Conservation (phyloP, 2,329 filamentous ascomycete species). For the Phialocephala subalpina region DNA sequence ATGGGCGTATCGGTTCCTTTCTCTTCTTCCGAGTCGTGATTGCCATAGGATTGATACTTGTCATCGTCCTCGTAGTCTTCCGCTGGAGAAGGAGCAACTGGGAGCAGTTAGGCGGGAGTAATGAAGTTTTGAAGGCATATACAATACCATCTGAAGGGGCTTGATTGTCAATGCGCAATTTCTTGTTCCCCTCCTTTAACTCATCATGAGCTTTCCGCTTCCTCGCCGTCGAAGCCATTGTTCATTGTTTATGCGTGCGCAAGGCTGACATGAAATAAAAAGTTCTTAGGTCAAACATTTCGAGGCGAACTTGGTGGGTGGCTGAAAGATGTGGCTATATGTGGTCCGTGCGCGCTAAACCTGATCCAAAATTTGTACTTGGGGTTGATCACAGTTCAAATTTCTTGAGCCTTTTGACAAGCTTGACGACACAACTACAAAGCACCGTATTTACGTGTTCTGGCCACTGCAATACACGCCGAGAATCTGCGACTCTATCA, state of each 20-base stretch:
- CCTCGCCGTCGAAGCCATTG: slow-evolving; percentile 36
- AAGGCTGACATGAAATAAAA: background rate
- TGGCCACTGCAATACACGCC: background rate
- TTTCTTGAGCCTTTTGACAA: slow-evolving; percentile 2
- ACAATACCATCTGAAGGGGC: slow-evolving; percentile 26
- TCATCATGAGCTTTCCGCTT: slow-evolving; percentile 35
- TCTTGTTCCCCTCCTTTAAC: slow-evolving; percentile 34
- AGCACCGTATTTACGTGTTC: background rate
- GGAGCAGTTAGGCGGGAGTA: background rate
- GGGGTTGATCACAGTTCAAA: slow-evolving; percentile 5
- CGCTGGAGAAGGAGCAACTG: slow-evolving; percentile 11
- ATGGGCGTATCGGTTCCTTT: slow-evolving; percentile 52
- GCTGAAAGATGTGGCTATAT: background rate
- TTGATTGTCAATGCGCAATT: slow-evolving; percentile 30
- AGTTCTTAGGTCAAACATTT: background rate
- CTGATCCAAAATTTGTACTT: slow-evolving; percentile 7
- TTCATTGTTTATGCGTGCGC: background rate
- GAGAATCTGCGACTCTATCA: slow-evolving; percentile 2
- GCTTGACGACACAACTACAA: slow-evolving; percentile 1
- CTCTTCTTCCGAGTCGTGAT: slow-evolving; percentile 42
- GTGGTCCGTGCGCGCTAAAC: slow-evolving; percentile 26
- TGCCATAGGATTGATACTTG: slow-evolving; percentile 46
- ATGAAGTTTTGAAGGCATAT: background rate
- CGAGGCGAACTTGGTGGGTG: background rate
- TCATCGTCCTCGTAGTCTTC: slow-evolving; percentile 48